phyloP scores from a whole-genome alignment of 2,329 filamentous ascomycete genomes.

The Thermothelomyces thermophilus region DNA sequence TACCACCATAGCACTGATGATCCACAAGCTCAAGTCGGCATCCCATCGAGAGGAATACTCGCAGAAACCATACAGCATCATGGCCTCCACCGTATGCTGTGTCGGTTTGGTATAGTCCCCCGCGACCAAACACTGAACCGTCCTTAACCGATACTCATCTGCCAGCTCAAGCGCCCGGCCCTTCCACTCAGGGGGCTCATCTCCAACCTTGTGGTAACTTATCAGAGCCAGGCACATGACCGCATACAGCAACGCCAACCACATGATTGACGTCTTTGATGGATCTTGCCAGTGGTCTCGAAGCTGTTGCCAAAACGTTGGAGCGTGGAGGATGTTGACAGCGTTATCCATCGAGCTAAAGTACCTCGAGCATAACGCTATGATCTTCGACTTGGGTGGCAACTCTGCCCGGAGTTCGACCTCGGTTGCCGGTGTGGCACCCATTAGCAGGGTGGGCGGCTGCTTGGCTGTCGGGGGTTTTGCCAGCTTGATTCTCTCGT shows the following conservation, averaged over 20 bases:
- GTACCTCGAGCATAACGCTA: slow-evolving; percentile 79
- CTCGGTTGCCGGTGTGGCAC: slow-evolving; percentile 63
- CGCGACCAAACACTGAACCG: slow-evolving; percentile 69
- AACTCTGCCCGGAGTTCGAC: slow-evolving; percentile 72
- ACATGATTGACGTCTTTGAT: slow-evolving; percentile 65
- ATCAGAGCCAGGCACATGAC: slow-evolving; percentile 72
- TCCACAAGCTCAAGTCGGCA: slow-evolving; percentile 61
- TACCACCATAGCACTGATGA: slow-evolving; percentile 50
- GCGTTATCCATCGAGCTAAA: slow-evolving; percentile 74
- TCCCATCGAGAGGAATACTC: slow-evolving; percentile 70
- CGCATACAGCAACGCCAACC: slow-evolving; percentile 70
- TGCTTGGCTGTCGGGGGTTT: slow-evolving; percentile 54
- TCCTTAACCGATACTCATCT: slow-evolving; percentile 60
- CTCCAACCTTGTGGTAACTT: slow-evolving; percentile 71
- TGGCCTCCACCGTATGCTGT: slow-evolving; percentile 70
- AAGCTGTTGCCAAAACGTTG: slow-evolving; percentile 74
- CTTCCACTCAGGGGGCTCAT: slow-evolving; percentile 72
- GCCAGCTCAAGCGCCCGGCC: slow-evolving; percentile 56
- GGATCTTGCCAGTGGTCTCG: slow-evolving; percentile 63
- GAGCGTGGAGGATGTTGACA: slow-evolving; percentile 72
- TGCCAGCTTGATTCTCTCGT: slow-evolving; percentile 65
- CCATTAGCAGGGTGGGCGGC: slow-evolving; percentile 73
- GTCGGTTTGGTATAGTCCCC: slow-evolving; percentile 72
- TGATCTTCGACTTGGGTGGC: slow-evolving; percentile 73
- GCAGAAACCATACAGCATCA: slow-evolving; percentile 68